Conservation (phyloP, 2,329 filamentous ascomycete species). For the Colletotrichum graminicola region DNA sequence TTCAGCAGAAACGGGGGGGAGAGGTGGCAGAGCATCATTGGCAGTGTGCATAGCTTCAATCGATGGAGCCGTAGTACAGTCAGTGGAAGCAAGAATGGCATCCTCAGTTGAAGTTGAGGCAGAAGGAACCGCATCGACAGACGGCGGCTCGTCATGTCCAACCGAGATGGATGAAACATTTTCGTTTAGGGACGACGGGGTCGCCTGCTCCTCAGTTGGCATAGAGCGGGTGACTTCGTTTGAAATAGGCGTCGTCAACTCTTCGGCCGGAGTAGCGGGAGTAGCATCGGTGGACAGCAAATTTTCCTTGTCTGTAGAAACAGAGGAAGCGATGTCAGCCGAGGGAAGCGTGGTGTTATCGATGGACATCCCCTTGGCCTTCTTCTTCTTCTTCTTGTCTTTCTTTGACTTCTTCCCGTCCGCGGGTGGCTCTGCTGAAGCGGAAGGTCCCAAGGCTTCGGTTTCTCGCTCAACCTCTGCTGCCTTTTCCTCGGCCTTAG, state of each 20-base stretch:
- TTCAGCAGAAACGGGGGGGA: background rate
- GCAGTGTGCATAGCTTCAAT: background rate
- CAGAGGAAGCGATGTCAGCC: slow-evolving; percentile 1
- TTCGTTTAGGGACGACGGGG: background rate
- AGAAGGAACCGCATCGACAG: background rate
- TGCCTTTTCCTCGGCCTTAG: background rate
- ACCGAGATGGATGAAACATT: background rate
- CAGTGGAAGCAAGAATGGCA: background rate
- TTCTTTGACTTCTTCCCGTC: slow-evolving; percentile 47
- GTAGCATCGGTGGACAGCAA: background rate
- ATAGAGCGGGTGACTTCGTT: background rate
- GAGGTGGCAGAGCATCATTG: slow-evolving; percentile 1
- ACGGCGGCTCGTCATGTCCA: background rate
- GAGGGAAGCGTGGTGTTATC: background rate
- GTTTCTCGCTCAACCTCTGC: slow-evolving; percentile 2
- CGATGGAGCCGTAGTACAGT: background rate
- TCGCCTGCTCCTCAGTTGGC: background rate
- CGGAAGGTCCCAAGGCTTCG: slow-evolving; percentile 16
- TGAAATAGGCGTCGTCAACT: background rate
- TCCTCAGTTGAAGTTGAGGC: background rate
- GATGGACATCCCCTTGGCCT: slow-evolving; percentile 3
- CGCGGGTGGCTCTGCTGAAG: background rate
- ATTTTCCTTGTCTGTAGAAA: background rate
- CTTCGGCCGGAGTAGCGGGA: background rate
- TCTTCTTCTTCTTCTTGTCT: slow-evolving; percentile 50